These are phyloP conservation scores for Gloeopeniophorella convolvens DNA, from an alignment of 768 basidiomycete species.

Conservation along the genomic window DNA sequence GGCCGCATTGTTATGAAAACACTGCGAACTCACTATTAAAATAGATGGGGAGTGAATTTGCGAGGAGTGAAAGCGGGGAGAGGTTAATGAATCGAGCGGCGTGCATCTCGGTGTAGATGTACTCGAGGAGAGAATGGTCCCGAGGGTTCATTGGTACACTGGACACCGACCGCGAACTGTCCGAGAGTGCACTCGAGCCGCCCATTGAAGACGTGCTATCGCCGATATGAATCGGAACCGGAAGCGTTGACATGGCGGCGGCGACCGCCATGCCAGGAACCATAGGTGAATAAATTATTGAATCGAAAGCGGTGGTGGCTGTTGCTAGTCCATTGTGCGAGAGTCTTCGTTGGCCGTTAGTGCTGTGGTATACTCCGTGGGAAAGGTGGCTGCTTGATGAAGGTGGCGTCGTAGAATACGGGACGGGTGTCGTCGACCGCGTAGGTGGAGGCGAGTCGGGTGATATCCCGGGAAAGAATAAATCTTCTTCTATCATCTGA, in stretches of 20 bases:
- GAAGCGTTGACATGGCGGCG: neutral
- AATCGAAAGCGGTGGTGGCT: neutral
- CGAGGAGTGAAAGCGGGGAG: constrained; percentile 53
- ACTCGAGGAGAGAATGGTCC: constrained; percentile 58
- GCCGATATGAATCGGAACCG: constrained; percentile 1
- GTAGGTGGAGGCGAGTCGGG: constrained; percentile 25
- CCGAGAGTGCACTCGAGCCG: neutral
- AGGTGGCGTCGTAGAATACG: neutral
- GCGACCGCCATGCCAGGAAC: neutral
- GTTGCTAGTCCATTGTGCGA: neutral
- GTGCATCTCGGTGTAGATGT: constrained; percentile 64
- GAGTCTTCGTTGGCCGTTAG: neutral
- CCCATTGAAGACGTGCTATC: neutral
- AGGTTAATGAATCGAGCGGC: constrained; percentile 62
- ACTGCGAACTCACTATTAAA: constrained; percentile 45
- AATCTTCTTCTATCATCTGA: constrained; percentile 68
- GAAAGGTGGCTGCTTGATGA: neutral
- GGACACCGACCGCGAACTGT: neutral
- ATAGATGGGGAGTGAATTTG: constrained; percentile 49
- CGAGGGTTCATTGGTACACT: constrained; percentile 41
- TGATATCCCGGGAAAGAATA: constrained; percentile 59
- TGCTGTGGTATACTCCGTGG: neutral
- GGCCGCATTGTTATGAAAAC: neutral
- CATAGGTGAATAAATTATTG: neutral
- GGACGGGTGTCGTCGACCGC: constrained; percentile 13